A percentile compares a stretch with the other conserved stretches of the same genome.
Evolutionary conservation across 306 rosid genomes (phyloP).

Genomic region (Lagenaria siceraria): DNA sequence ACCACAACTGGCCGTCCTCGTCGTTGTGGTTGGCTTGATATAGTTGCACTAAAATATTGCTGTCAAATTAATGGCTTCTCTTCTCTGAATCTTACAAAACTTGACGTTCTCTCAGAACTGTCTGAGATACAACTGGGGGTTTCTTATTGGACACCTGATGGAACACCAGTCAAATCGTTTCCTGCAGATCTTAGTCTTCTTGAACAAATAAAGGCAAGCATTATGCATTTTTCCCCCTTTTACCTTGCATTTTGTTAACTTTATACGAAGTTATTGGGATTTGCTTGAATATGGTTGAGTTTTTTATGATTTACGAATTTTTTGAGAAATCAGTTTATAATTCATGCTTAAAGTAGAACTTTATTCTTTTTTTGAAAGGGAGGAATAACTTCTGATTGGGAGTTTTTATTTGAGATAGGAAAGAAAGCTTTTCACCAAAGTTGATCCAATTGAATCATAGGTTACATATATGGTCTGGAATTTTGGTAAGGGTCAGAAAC

Average conservation of each 20-base stretch:
- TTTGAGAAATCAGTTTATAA: not conserved
- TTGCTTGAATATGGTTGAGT: not conserved
- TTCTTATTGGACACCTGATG: constrained; percentile 48
- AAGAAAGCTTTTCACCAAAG: not conserved
- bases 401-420: not conserved
- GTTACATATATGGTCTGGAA: not conserved
- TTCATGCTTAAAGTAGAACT: not conserved
- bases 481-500: not conserved
- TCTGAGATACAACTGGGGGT: constrained; percentile 68
- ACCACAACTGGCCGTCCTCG: constrained; percentile 97
- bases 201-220: constrained; percentile 65
- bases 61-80: constrained; percentile 90
- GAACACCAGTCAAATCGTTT: constrained; percentile 57
- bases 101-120: constrained; percentile 76
- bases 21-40: constrained; percentile 97
- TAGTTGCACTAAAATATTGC: constrained; percentile 57
- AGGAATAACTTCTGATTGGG: not conserved
- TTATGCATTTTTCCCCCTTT: not conserved
- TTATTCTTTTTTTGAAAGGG: not conserved
- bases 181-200: constrained; percentile 80
- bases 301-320: not conserved
- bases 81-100: constrained; percentile 81
- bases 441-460: not conserved
- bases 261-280: not conserved
- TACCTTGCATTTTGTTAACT: not conserved